Evolutionary conservation across 495 filamentous ascomycete species (phyloP), one percentile per base, ranked within the genome.

Genomic region (Amphirosellinia nigrospora): DNA sequence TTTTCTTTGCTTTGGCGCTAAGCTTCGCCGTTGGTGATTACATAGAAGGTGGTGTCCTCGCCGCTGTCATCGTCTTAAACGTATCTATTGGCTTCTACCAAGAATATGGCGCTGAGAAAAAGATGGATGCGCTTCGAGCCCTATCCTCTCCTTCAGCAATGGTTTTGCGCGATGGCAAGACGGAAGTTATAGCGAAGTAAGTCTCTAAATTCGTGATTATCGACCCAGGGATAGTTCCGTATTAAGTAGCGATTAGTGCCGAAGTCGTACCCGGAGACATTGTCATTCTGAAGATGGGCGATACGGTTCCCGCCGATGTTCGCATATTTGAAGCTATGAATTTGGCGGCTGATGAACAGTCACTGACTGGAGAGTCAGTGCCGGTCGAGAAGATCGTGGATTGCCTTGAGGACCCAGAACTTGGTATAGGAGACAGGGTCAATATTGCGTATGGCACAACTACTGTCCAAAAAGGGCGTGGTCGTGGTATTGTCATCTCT

Each of bases 201-300:
- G 81, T 76, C 10, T 2, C 30, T 26, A 11, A 21, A 13, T 13
- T 68, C 23, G 21, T 28, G 1, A 52, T 3, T 48, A 21, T 32
- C 56, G 26, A 41, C 23, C 1, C 26, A 50, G 8, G 21, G 16
- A 8, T 26, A 53, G 0, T 28, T 8, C 56, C 21, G 11, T 53
- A n/a, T 34, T 69, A 53, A 69, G 21, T 28, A 41, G 16, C 23
- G 1, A 11, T 30, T 66, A 92, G 92, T 56, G 84, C 87, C 30
- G 87, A 93, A 53, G 84, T 96, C 53, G 90, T 95, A 5, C 91
- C 92, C n/a, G 94, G 94, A 38, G 94, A 97, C 70, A 86, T 96
- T 74, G 83, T 93, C 52, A 85, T 90, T 60, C 78, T 96, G 52
- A 94, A 93, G 84, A 92, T 93, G 73, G 93, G 93, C 39, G 93